These are phyloP conservation scores for Candida tammaniensis DNA, from an alignment of 805 yeast species.

Conservation along the genomic window DNA sequence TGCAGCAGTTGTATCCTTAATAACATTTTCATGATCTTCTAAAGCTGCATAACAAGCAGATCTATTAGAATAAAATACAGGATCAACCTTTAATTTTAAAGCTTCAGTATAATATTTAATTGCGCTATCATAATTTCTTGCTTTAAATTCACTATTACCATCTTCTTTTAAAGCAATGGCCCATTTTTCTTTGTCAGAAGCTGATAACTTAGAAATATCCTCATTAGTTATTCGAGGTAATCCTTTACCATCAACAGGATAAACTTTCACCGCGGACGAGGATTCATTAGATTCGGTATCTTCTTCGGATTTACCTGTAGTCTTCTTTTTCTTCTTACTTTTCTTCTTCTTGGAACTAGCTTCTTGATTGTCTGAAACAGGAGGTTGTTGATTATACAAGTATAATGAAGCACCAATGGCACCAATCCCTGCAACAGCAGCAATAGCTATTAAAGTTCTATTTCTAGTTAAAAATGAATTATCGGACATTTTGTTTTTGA, in stretches of 20 bases:
- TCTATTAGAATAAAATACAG: slow-evolving; percentile 90
- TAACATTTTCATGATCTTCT: slow-evolving; percentile 75
- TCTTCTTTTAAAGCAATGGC: slow-evolving; percentile 81
- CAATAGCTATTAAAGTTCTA: slow-evolving; percentile 57
- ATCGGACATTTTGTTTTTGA: slow-evolving; percentile 4
- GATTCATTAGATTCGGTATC: slow-evolving; percentile 10
- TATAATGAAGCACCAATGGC: slow-evolving; percentile 62
- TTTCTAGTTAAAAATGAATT: slow-evolving; percentile 45
- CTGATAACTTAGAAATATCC: slow-evolving; percentile 42
- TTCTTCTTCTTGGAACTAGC: slow-evolving; percentile 34
- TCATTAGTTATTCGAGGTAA: slow-evolving; percentile 56
- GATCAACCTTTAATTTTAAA: slow-evolving; percentile 69
- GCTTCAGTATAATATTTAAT: slow-evolving; percentile 79
- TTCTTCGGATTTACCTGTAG: slow-evolving; percentile 27
- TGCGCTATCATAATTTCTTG: slow-evolving; percentile 70
- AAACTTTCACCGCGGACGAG: slow-evolving; percentile 28
- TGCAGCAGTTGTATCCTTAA: slow-evolving; percentile 85
- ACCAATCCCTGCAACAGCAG: slow-evolving; percentile 61
- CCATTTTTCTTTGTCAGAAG: slow-evolving; percentile 55
- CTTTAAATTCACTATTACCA: slow-evolving; percentile 79
- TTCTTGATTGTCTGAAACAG: slow-evolving; percentile 3
- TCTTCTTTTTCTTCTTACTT: slow-evolving; percentile 47
- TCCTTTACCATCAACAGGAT: slow-evolving; percentile 56
- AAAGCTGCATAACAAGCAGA: slow-evolving; percentile 92
- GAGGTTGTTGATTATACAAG: slow-evolving; percentile 31